Evolutionary conservation across 1,284 basidiomycete genomes (phyloP).

Genomic region (Apiotrichum siamense): DNA sequence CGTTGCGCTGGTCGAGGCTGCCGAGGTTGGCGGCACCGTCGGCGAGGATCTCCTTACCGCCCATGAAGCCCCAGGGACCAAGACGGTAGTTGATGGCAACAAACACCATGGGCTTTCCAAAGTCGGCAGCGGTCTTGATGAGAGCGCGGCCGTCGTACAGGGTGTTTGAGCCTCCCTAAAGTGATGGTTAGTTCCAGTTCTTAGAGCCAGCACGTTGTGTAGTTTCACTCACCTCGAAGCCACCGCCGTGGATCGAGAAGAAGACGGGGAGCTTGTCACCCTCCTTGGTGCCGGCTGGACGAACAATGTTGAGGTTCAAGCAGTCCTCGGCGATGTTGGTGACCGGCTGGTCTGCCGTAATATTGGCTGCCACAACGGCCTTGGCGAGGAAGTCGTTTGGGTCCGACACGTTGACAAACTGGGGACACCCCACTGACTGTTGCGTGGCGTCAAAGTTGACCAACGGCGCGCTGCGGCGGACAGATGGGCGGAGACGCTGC

Average conservation of each 20-base stretch:
- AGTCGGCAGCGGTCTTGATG: conserved; percentile 5
- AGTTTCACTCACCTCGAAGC: conserved; percentile 14
- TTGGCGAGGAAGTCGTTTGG: background rate
- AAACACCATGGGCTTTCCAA: conserved; percentile 51
- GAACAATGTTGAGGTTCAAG: conserved; percentile 22
- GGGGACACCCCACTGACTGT: conserved; percentile 8
- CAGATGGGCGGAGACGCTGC: conserved; percentile 41
- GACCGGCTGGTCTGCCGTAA: background rate
- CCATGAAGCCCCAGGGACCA: conserved; percentile 46
- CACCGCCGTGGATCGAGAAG: conserved; percentile 35
- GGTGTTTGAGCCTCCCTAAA: conserved; percentile 14
- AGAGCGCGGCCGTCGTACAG: conserved; percentile 15
- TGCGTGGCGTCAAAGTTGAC: conserved; percentile 11
- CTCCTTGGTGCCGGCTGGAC: conserved; percentile 16
- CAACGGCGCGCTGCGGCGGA: conserved; percentile 43
- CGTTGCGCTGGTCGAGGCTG: conserved; percentile 43
- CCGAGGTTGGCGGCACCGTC: conserved; percentile 54
- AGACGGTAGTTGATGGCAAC: conserved; percentile 58
- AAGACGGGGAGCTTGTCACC: conserved; percentile 29
- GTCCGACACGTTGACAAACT: conserved; percentile 6
- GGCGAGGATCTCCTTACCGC: conserved; percentile 51
- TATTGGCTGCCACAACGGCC: background rate
- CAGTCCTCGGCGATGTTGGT: conserved; percentile 22
- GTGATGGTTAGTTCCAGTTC: background rate
- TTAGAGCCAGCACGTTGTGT: background rate